Base-by-base conservation (phyloP, 768 basidiomycete species). In the Austroboletus eburneus region DNA sequence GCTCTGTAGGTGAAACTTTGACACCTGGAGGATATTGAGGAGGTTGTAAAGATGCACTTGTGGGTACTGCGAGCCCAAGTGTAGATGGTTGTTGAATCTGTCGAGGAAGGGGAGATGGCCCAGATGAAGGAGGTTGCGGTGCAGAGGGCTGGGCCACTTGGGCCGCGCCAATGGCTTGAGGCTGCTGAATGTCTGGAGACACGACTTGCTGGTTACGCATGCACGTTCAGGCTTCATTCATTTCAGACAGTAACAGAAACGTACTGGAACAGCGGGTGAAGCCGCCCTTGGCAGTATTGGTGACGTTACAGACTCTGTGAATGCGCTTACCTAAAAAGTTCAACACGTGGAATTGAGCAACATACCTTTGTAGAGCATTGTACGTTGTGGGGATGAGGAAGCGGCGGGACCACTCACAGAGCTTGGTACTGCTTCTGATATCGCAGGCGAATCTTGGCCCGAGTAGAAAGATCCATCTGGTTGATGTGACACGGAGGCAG, bases 11-110 rank as follows among this genome's bases (percentile, higher is more conserved):
- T 21, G 73, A 69, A 4, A 74, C 72, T 55, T 81, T 83, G 57
- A 85, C 81, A 16, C 87, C 85, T 22, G 86, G 83, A 39, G 85
- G 83, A 66, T 80, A 82, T 46, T 79, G 79, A 3, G 77, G 79
- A 39, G 54, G 65, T 46, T 67, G 70, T 16, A 65, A 55, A 32
- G 60, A 35, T 12, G 54, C 35, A 18, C 46, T 52, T 8, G 48
- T 42, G 27, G 51, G 39, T 14, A 42, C 24, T 33, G 58, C 17
- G 30, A 53, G 39, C 9, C 45, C 54, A 20, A 71, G 62, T 1
- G 69, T 64, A 22, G 71, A 51, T 32, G 57, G 49, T 27, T 72
- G 72, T 44, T 73, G 73, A 20, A 69, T 69, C 57, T 79, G 78
- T 50, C 78, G 77, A 36, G 75, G 74, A 35, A 71, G 64, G 30